Percentiles rank a stretch among this genome's conserved stretches.
These are phyloP conservation scores for Aphanomyces invadans DNA, from an alignment of 352 stramenopile species.

Conservation along the genomic window DNA sequence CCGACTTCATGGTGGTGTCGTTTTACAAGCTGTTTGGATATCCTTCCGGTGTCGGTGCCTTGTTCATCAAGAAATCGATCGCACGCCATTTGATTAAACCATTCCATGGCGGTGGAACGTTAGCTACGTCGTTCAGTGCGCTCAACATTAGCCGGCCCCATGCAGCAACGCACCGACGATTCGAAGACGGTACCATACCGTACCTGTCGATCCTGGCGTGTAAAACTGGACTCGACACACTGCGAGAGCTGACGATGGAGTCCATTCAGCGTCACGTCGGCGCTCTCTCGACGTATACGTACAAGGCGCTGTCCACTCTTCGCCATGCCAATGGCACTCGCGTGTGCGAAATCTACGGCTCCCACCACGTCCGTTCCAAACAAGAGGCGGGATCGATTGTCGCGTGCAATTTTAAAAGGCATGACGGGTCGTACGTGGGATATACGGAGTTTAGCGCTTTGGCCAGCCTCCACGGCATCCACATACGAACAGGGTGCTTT, in stretches of 20 bases:
- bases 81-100: conserved; percentile 38
- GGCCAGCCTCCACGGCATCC: conserved; percentile 57
- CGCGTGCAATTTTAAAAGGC: conserved; percentile 51
- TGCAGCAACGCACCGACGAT: conserved; percentile 27
- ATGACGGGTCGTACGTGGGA: conserved; percentile 53
- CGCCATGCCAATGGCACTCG: conserved; percentile 44
- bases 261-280: conserved; percentile 42
- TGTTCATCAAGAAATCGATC: conserved; percentile 42
- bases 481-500: conserved; percentile 67
- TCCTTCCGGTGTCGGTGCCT: conserved; percentile 50
- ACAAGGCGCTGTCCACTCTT: conserved; percentile 30
- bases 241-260: conserved; percentile 40
- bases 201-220: conserved; percentile 59
- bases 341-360: conserved; percentile 57
- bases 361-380: background rate
- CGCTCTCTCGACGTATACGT: conserved; percentile 37
- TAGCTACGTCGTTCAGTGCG: conserved; percentile 48
- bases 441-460: conserved; percentile 62
- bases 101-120: conserved; percentile 59
- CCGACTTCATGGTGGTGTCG: conserved; percentile 65
- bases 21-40: conserved; percentile 84
- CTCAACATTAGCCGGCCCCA: conserved; percentile 20
- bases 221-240: conserved; percentile 40
- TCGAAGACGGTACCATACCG: conserved; percentile 59
- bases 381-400: conserved; percentile 36